phyloP scores from a whole-genome alignment of 768 basidiomycete genomes.

The Boletus reticulatus region DNA sequence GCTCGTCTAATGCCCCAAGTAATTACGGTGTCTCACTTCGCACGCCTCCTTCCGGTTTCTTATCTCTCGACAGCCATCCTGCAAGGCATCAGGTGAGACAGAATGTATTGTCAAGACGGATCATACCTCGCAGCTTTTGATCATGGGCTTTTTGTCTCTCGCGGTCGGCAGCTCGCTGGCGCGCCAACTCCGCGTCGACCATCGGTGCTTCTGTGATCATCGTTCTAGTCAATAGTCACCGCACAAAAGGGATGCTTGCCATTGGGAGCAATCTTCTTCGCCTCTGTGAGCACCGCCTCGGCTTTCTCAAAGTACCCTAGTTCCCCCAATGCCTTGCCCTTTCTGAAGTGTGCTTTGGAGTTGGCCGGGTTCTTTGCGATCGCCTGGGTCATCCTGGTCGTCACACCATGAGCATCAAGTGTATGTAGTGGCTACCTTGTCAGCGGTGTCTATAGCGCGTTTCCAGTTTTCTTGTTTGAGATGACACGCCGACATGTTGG shows the following conservation, averaged over 20 bases:
- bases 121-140: constrained; percentile 70
- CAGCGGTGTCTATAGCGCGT: constrained; percentile 75
- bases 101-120: neutral
- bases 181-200: constrained; percentile 62
- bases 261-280: constrained; percentile 59
- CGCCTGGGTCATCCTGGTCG: constrained; percentile 43
- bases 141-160: constrained; percentile 64
- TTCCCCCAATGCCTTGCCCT: constrained; percentile 77
- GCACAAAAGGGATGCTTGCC: constrained; percentile 37
- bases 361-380: constrained; percentile 73
- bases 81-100: constrained; percentile 3
- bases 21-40: neutral
- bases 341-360: constrained; percentile 77
- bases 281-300: constrained; percentile 58
- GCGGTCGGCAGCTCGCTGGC: constrained; percentile 61
- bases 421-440: constrained; percentile 49
- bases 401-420: neutral
- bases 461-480: constrained; percentile 79
- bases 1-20: neutral
- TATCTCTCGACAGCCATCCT: constrained; percentile 36
- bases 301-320: constrained; percentile 76
- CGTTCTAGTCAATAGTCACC: neutral
- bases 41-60: constrained; percentile 15
- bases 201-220: constrained; percentile 46
- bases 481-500: constrained; percentile 84